Conservation (phyloP, 2,329 filamentous ascomycete species). For the Fusarium multiceps region DNA sequence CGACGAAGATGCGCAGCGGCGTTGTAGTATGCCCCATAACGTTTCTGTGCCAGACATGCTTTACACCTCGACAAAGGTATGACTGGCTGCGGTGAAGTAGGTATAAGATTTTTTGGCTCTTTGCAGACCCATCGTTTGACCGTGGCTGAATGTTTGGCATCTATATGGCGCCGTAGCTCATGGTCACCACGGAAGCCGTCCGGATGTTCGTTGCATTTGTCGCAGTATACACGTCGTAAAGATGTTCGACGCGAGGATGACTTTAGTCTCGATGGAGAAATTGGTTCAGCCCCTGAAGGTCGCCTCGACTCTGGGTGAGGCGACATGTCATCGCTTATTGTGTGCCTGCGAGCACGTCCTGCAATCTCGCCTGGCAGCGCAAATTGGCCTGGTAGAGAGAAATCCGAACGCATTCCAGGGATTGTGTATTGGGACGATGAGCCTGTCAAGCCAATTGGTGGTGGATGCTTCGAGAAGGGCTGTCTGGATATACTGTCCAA, state of each 20-base stretch:
- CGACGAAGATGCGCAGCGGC: constrained; percentile 68
- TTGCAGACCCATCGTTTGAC: constrained; percentile 68
- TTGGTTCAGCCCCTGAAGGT: constrained; percentile 56
- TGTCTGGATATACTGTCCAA: constrained; percentile 26
- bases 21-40: constrained; percentile 69
- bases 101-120: constrained; percentile 57
- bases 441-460: constrained; percentile 13
- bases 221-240: constrained; percentile 79
- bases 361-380: constrained; percentile 19
- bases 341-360: constrained; percentile 40
- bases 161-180: constrained; percentile 77
- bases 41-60: constrained; percentile 66
- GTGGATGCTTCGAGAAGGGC: constrained; percentile 23
- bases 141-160: constrained; percentile 66
- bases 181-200: constrained; percentile 92
- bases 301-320: constrained; percentile 33
- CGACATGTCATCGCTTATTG: constrained; percentile 42
- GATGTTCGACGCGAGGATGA: constrained; percentile 65
- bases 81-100: constrained; percentile 57
- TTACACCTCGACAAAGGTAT: constrained; percentile 67
- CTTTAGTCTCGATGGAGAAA: constrained; percentile 50
- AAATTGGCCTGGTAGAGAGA: constrained; percentile 28
- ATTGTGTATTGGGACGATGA: constrained; percentile 32
- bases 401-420: constrained; percentile 25
- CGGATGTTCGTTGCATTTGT: constrained; percentile 81